Evolutionary conservation across 495 filamentous ascomycete genomes (phyloP), one percentile per base, ranked within the genome.

Genomic region (Podospora pseudoanserina): DNA sequence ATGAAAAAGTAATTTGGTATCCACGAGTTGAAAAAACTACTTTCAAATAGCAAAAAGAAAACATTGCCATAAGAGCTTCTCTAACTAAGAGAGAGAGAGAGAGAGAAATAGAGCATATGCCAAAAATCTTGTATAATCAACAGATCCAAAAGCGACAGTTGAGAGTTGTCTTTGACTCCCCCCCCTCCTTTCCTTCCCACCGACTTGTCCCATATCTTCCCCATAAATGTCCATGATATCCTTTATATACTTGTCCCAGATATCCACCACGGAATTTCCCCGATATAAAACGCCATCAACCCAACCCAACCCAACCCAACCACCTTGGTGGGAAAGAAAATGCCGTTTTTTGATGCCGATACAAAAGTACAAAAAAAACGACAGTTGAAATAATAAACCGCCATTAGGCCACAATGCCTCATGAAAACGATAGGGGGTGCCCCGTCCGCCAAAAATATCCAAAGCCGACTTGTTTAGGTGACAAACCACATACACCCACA

Each of bases 401-500:
- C 23, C 23, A 23, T 23, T 39, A 5, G 34, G 6, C 34, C 34
- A 39, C 34, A 39, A 23, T 23, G 23, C 23, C 3, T 39, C 34
- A 11, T 6, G 34, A 39, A 39, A 39, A 39, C 23, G 23, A 23
- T 23, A 23, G 23, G 23, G 23, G 23, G 23, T 23, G 23, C 23
- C 1, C 23, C 23, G 23, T 1, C 23, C 23, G 23, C 23, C 23
- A 23, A 23, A 32, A 32, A 32, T 32, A 32, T 7, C 7, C 30
- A 32, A 32, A 6, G 7, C 30, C 30, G 30, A 32, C 4, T 32
- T 32, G 9, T 1, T 72, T n/a, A 76, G 20, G 68, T 76, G 26
- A 69, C 28, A 32, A 71, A 76, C 75, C 75, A 77, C 58, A 73
- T 69, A 49, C 75, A 77, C 7, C 72, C 68, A 57, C 75, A 77